phyloP scores from a whole-genome alignment of 75 land plant genomes.

The Cupressus sempervirens region DNA sequence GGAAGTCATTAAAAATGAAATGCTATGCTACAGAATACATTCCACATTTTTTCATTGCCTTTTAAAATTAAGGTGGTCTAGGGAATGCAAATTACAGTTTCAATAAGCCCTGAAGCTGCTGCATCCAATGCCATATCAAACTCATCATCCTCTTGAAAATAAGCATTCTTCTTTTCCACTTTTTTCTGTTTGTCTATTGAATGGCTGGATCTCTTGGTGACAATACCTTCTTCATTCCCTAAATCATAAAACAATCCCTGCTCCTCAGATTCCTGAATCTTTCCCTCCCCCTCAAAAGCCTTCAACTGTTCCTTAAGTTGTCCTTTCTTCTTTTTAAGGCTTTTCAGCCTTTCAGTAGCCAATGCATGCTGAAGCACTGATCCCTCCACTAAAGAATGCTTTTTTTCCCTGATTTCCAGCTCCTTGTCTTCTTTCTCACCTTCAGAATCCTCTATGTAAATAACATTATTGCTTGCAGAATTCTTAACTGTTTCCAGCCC shows the following conservation, averaged over 20 bases:
- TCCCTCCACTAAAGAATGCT: conserved; percentile 20
- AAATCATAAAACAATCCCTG: conserved; percentile 25
- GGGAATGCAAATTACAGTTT: conserved; percentile 64
- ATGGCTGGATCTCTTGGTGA: conserved; percentile 20
- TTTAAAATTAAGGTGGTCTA: background rate
- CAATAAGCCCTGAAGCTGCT: conserved; percentile 77
- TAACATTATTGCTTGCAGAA: conserved; percentile 7
- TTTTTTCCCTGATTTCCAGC: conserved; percentile 9
- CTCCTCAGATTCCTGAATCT: conserved; percentile 12
- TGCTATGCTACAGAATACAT: background rate
- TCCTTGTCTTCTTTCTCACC: conserved; percentile 21
- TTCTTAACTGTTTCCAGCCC: conserved; percentile 34
- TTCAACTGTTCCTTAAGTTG: conserved; percentile 44
- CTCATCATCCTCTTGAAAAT: conserved; percentile 62
- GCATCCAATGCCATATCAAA: conserved; percentile 86
- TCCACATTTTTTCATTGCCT: background rate
- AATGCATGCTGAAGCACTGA: conserved; percentile 66
- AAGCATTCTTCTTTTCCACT: conserved; percentile 30
- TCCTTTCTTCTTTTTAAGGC: conserved; percentile 52
- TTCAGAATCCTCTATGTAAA: conserved; percentile 9
- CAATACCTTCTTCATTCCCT: conserved; percentile 30
- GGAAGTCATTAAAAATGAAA: background rate
- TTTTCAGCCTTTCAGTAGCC: conserved; percentile 68
- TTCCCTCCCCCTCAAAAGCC: conserved; percentile 9
- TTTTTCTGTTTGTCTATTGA: background rate